Evolutionary conservation across 352 stramenopile genomes (phyloP).

Genomic region (Phytophthora nicotianae): DNA sequence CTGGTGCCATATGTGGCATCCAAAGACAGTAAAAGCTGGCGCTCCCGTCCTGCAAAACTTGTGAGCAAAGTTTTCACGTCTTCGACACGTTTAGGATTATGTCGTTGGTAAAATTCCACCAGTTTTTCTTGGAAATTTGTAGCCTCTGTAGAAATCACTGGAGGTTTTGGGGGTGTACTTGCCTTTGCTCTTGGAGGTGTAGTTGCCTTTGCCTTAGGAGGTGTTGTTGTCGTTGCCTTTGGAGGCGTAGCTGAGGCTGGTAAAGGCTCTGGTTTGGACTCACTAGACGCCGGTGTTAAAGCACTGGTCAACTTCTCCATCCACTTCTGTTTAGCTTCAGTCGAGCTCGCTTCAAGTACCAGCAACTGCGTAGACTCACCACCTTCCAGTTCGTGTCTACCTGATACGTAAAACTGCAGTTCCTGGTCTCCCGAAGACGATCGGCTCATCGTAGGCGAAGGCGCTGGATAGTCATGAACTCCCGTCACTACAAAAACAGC

Average conservation of each 20-base stretch:
- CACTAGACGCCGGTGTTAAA: conserved; percentile 22
- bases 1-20: conserved; percentile 66
- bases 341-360: conserved; percentile 40
- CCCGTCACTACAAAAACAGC: conserved; percentile 49
- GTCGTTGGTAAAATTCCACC: conserved; percentile 89
- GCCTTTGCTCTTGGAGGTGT: background rate
- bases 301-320: conserved; percentile 59
- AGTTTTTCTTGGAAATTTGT: conserved; percentile 54
- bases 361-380: conserved; percentile 24
- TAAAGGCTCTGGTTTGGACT: background rate
- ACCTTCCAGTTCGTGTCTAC: conserved; percentile 16
- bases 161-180: background rate
- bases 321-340: conserved; percentile 60
- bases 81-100: conserved; percentile 88
- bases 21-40: conserved; percentile 59
- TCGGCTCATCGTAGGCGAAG: conserved; percentile 34
- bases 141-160: conserved; percentile 18
- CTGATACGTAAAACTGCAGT: conserved; percentile 34
- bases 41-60: conserved; percentile 66
- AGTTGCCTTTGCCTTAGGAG: background rate
- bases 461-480: conserved; percentile 48
- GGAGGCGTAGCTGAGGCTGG: background rate
- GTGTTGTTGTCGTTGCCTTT: background rate
- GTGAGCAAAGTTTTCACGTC: conserved; percentile 78
- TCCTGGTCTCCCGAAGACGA: conserved; percentile 16